Conservation (phyloP, 441 rosid genomes). For the Erysimum cheiri region DNA sequence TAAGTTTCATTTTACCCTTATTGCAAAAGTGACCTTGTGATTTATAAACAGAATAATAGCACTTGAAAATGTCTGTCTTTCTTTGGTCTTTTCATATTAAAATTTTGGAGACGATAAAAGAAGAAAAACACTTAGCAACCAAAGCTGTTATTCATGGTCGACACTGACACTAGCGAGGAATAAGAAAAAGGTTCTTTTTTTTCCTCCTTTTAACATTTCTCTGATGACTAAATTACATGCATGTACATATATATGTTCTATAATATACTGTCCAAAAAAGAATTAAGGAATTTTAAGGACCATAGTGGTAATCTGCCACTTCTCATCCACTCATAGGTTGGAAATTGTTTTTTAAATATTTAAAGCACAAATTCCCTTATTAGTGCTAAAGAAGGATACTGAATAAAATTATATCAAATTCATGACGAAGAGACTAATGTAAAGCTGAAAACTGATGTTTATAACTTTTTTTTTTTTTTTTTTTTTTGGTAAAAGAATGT, state of each 20-base stretch:
- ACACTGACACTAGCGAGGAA: constrained; percentile 34
- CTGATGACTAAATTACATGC: constrained; percentile 12
- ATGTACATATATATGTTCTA: constrained; percentile 12
- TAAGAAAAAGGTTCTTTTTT: not conserved
- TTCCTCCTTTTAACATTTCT: constrained; percentile 10
- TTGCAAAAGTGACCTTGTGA: constrained; percentile 35
- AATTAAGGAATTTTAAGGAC: constrained; percentile 25
- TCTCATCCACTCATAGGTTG: constrained; percentile 41
- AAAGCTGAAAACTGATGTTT: not conserved
- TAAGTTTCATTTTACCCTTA: constrained; percentile 29
- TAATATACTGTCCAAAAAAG: too few species aligned
- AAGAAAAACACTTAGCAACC: not conserved
- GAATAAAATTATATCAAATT: not conserved
- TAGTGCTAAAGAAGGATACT: constrained; percentile 29
- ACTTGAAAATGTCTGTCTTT: constrained; percentile 12
- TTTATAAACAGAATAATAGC: constrained; percentile 24
- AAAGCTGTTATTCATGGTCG: constrained; percentile 41
- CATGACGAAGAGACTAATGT: not conserved
- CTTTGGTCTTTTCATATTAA: not conserved
- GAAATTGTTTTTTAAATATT: not conserved
- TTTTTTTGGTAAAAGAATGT: too few species aligned
- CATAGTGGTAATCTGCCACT: constrained; percentile 31
- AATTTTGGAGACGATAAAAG: not conserved
- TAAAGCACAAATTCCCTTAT: constrained; percentile 28
- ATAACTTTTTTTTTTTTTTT: too few species aligned